phyloP scores from a whole-genome alignment of 345 rosid genomes.

The Psidium friedrichsthalianum region DNA sequence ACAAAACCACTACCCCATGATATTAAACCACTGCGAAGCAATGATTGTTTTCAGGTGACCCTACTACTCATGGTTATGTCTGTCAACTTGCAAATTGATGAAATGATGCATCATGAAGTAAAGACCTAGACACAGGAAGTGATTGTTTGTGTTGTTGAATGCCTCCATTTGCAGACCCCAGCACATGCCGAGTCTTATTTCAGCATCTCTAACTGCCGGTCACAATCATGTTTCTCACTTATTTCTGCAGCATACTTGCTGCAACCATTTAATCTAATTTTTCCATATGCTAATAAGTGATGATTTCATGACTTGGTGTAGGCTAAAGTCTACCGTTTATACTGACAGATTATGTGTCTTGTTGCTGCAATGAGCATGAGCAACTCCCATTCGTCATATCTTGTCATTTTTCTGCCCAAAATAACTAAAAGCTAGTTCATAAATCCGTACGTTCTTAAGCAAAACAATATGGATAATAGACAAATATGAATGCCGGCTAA shows the following conservation, averaged over 20 bases:
- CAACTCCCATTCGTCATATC: background rate
- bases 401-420: background rate
- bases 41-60: background rate
- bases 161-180: background rate
- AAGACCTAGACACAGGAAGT: background rate
- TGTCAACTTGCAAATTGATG: background rate
- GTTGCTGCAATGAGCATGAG: background rate
- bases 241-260: background rate
- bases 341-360: background rate
- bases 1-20: background rate
- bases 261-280: background rate
- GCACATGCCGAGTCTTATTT: background rate
- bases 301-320: background rate
- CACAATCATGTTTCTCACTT: background rate
- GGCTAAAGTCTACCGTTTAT: too few relatives aligned
- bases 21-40: background rate
- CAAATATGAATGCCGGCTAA: background rate
- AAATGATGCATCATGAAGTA: background rate
- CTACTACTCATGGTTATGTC: background rate
- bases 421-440: background rate
- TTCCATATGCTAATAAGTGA: background rate
- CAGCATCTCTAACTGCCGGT: background rate
- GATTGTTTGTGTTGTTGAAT: background rate
- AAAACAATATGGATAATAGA: background rate
- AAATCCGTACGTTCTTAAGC: background rate